Base-by-base conservation (phyloP, 768 basidiomycete genomes). In the Lepiota subincarnata region DNA sequence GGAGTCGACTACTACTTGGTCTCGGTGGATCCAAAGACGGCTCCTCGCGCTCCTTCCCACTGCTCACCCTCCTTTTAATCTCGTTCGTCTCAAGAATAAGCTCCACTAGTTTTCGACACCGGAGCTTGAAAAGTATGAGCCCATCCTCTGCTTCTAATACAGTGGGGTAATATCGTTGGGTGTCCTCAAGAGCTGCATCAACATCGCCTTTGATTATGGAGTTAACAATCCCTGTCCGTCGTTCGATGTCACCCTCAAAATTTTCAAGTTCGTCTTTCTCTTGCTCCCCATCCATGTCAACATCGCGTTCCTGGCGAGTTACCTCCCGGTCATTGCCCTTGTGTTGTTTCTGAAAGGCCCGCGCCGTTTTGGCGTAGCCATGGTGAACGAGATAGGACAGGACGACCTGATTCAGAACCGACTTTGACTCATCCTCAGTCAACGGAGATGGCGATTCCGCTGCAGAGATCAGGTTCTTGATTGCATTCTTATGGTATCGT, bases 71-170 rank as follows among this genome's bases (percentile, higher is more conserved):
- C 69, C 86, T 85, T 72, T 83, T 81, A 56, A 87, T 70, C 56
- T 85, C 87, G 4, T 82, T 77, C 8, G 88, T 83, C 58, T 84
- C 81, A 59, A 92, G 63, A 12, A 90, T 79, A 24, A 92, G 77
- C 67, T 94, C 92, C 41, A 94, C 83, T 61, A 94, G 92, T 68
- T 87, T 89, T 60, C 90, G 79, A 69, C 90, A 91, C 20, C 86
- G 80, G 60, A 95, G 68, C 66, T 88, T 89, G 74, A 93, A 89
- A n/a, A 80, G 68, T 70, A 93, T 78, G 13, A 89, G 70, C 7
- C 85, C 84, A 36, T 79, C 77, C 50, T 90, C 85, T 22, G 79
- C 79, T 54, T 78, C 79, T 19, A 94, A 71, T 5, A 86, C 89
- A 3, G 68, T 61, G 0, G 89, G 84, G 63, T 85, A 84, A 54